Conservation (phyloP, 352 stramenopile genomes). For the Elongisporangium undulatum region DNA sequence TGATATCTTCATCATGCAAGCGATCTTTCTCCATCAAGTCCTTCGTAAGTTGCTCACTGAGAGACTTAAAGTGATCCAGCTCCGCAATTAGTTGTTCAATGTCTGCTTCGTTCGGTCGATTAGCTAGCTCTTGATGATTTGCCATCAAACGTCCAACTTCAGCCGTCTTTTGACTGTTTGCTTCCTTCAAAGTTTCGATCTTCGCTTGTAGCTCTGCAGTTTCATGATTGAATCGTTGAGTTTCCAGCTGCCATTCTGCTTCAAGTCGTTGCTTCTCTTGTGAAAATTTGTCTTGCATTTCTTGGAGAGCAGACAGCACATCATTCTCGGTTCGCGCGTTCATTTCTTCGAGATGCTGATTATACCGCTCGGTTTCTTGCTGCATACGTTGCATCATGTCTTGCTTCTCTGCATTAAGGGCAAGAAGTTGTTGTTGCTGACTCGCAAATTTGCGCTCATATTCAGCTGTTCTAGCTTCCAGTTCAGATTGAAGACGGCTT, state of each 20-base stretch:
- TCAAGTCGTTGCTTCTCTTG: conserved; percentile 35
- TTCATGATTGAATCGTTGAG: conserved; percentile 31
- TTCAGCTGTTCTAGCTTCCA: conserved; percentile 4
- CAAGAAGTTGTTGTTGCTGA: conserved; percentile 2
- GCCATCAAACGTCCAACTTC: conserved; percentile 50
- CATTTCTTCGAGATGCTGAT: conserved; percentile 20
- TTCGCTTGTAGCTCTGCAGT: conserved; percentile 35
- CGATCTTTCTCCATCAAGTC: conserved; percentile 44
- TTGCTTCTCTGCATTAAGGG: conserved; percentile 18
- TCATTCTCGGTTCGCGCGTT: conserved; percentile 38
- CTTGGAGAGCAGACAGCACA: conserved; percentile 34
- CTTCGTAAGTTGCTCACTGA: conserved; percentile 39
- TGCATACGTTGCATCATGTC: conserved; percentile 14
- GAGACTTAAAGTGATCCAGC: conserved; percentile 22
- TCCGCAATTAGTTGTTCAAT: conserved; percentile 41
- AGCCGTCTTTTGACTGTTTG: conserved; percentile 44
- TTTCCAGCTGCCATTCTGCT: conserved; percentile 31
- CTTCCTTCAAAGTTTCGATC: conserved; percentile 41
- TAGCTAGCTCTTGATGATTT: conserved; percentile 30
- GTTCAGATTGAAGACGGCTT: neutral
- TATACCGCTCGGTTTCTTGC: neutral
- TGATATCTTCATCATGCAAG: conserved; percentile 37
- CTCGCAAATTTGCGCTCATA: conserved; percentile 9
- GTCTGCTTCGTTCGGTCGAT: conserved; percentile 17
- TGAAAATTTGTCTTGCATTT: conserved; percentile 48